Base-by-base conservation (phyloP, 495 filamentous ascomycete genomes). In the Penicillium cinerascens region DNA sequence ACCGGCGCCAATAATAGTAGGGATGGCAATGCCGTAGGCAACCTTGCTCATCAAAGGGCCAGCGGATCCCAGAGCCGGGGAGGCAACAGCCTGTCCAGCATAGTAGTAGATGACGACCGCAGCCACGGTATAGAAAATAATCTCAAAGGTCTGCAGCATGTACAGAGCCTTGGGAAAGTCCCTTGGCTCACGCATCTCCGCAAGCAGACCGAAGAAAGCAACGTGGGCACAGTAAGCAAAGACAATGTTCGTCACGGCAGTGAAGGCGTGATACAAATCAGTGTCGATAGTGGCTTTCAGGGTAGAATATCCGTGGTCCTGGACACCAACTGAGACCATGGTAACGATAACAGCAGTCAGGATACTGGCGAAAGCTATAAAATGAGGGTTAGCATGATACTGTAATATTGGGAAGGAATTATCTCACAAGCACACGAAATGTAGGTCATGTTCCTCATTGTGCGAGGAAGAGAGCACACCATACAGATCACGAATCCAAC, bases 1-100 rank as follows among this genome's bases (percentile, higher is more conserved):
- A 53, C 67, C 69, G 13, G 64, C 66, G 27, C 67, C 63, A 21
- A 73, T 56, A 44, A 73, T 71, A n/a, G 87, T 88, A 0, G 89
- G 89, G 2, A 88, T 69, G 21, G 87, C 89, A 48, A 92, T 70
- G 15, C 88, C 88, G 55, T 87, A 95, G 3, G 87, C 85, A 16
- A 74, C 64, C 68, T 89, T 90, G 54, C 81, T 78, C 3, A 92
- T 52, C 0, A 82, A 27, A 1, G 72, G 72, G 10, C 82, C 78
- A 3, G 87, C 82, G 0, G 86, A 86, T 25, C 85, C 79, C 1
- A 92, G 76, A 3, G 88, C 87, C 0, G 89, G 89, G 1, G 84
- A 85, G 13, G 73, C 60, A 41, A 92, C 88, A 7, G 71, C 69
- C 5, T 67, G 61, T 6, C 89, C 88, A 7, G 84, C 82, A 60